Base-by-base conservation (phyloP, 1,284 basidiomycete genomes). In the Kwoniella shivajii region DNA sequence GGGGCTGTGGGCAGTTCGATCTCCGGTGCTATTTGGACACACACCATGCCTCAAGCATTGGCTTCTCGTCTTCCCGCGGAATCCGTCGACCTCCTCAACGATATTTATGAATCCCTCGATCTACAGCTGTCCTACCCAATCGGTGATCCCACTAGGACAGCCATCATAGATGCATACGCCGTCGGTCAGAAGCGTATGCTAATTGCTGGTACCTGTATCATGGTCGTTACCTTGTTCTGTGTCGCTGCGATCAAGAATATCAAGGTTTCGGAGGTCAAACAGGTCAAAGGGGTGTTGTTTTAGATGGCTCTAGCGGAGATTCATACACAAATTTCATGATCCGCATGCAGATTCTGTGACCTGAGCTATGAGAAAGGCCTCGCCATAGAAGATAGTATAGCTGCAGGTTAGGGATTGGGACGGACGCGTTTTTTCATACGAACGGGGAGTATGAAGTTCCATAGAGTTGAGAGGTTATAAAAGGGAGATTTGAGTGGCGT, bases 21-120 rank as follows among this genome's bases (percentile, higher is more conserved):
- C 60, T 77, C 78, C 6, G 79, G 73, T 26, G 78, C 73, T 7
- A 78, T 81, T 56, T 80, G 79, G 65, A 65, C 62, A 27, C 63
- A 69, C 54, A 55, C 46, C 26, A 43, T 72, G 37, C 69, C 69
- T n/a, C 50, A 52, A 5, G 59, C 64, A 30, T 64, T 79, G 18
- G 36, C 56, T 27, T 29, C 49, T 20, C 54, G 63, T 3, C 61
- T 79, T 5, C 62, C 79, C 26, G 72, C 68, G 30, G 68, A 71
- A 7, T 63, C 73, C 0, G 50, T 75, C 2, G 69, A 64, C 6
- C 54, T 61, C 39, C 65, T 57, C 57, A 64, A 74, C 46, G 50
- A 47, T 2, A 74, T 75, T 39, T 73, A 74, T 50, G 63, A 67
- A 18, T 48, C 50, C 31, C 60, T 76, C 22, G 66, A 66, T 34